Conservation (phyloP, 768 basidiomycete species). For the Suillus hirtellus region DNA sequence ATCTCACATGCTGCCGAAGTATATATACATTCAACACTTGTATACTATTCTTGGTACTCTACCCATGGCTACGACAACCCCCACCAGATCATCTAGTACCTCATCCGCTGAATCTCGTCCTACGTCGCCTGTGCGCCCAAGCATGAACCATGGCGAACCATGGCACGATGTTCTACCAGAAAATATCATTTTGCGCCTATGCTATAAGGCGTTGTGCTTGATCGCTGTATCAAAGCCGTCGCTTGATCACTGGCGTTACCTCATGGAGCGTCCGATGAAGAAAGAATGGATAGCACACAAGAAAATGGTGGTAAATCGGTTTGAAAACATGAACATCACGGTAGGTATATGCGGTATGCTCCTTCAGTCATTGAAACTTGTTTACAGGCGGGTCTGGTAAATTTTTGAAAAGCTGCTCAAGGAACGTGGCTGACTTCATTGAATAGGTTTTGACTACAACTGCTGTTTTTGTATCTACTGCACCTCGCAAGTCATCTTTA, state of each 20-base stretch:
- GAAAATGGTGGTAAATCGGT: constrained; percentile 1
- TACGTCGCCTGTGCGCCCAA: not conserved
- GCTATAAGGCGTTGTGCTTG: not conserved
- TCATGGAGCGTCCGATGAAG: not conserved
- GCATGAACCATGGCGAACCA: not conserved
- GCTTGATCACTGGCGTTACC: not conserved
- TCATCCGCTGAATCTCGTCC: not conserved
- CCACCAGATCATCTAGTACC: not conserved
- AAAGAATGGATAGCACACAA: not conserved
- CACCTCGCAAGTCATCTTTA: not conserved
- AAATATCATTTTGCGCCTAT: not conserved
- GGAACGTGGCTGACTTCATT: not conserved
- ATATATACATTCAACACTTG: constrained; percentile 1
- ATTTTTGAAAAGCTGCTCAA: not conserved
- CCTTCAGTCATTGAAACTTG: not conserved
- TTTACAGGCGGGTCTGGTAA: not conserved
- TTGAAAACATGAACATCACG: not conserved
- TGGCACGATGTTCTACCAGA: not conserved
- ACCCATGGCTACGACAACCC: not conserved
- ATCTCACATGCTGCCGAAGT: not conserved
- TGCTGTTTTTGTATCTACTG: not conserved
- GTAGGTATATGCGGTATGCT: not conserved
- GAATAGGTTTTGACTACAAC: not conserved
- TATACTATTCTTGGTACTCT: not conserved
- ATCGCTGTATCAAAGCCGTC: constrained; percentile 2